Evolutionary conservation across 306 rosid genomes (phyloP).

Genomic region (Inga leiocalycina): DNA sequence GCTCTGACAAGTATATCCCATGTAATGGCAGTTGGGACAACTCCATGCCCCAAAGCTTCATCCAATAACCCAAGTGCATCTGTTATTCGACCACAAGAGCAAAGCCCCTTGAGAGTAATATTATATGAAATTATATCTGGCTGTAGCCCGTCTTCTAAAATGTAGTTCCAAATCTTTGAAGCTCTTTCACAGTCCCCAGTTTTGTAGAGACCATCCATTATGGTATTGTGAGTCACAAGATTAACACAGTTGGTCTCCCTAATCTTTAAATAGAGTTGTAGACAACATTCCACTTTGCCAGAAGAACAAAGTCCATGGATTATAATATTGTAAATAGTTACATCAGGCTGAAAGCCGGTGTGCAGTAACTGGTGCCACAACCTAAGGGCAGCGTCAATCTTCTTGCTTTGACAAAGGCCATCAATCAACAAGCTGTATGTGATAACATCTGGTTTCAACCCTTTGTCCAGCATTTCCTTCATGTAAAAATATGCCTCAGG

Average conservation of each 20-base stretch:
- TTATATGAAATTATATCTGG: slow-evolving; percentile 91
- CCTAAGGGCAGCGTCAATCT: slow-evolving; percentile 58
- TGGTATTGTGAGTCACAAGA: slow-evolving; percentile 84
- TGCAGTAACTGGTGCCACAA: slow-evolving; percentile 69
- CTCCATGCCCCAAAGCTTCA: slow-evolving; percentile 71
- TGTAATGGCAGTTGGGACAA: slow-evolving; percentile 75
- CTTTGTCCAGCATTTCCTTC: slow-evolving; percentile 75
- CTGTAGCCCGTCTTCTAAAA: slow-evolving; percentile 52
- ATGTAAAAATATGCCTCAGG: slow-evolving; percentile 63
- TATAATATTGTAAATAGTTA: slow-evolving; percentile 70
- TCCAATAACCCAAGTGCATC: slow-evolving; percentile 65
- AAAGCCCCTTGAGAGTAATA: slow-evolving; percentile 80
- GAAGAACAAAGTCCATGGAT: slow-evolving; percentile 84
- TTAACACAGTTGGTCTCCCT: slow-evolving; percentile 49
- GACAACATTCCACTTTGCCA: slow-evolving; percentile 64
- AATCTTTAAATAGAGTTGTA: slow-evolving; percentile 70
- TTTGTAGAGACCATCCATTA: slow-evolving; percentile 87
- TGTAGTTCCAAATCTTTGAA: slow-evolving; percentile 62
- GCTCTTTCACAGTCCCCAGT: slow-evolving; percentile 67
- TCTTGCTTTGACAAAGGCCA: slow-evolving; percentile 70
- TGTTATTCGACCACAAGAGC: slow-evolving; percentile 65
- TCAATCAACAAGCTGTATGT: slow-evolving; percentile 73
- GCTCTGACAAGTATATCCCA: slow-evolving; percentile 93
- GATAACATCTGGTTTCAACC: slow-evolving; percentile 77
- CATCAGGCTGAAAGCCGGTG: slow-evolving; percentile 65